These are phyloP conservation scores for Madurella fahalii DNA, from an alignment of 2,329 filamentous ascomycete species.

Conservation along the genomic window DNA sequence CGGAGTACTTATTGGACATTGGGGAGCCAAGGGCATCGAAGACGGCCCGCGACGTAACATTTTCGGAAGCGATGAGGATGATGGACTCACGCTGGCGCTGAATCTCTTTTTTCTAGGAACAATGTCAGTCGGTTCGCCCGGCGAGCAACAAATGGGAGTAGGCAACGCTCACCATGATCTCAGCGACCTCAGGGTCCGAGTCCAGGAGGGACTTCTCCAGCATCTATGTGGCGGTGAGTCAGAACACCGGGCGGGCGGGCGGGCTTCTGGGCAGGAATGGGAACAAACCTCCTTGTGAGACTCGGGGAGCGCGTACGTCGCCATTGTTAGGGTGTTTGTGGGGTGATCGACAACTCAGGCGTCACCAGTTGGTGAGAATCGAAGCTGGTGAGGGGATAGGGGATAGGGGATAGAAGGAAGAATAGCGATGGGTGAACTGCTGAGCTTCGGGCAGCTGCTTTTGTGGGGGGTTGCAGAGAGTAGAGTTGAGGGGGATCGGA, in stretches of 20 bases:
- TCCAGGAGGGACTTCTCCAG: slow-evolving; percentile 93
- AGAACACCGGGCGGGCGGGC: slow-evolving; percentile 14
- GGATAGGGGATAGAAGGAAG: background rate
- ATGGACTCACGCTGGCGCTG: slow-evolving; percentile 98
- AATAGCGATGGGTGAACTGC: background rate
- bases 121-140: slow-evolving; percentile 29
- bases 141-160: background rate
- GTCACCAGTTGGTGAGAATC: background rate
- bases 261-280: slow-evolving; percentile 23
- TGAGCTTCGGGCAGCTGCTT: background rate
- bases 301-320: slow-evolving; percentile 49
- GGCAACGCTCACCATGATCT: slow-evolving; percentile 79
- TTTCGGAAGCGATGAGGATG: slow-evolving; percentile 97
- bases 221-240: slow-evolving; percentile 55
- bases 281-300: slow-evolving; percentile 51
- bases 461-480: background rate
- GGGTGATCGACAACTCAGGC: background rate
- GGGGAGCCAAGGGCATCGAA: slow-evolving; percentile 93
- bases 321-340: slow-evolving; percentile 20
- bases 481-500: slow-evolving; percentile 16
- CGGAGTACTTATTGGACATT: slow-evolving; percentile 99
- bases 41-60: slow-evolving; percentile 96
- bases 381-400: background rate
- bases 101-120: slow-evolving; percentile 74
- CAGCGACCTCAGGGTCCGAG: slow-evolving; percentile 86